Base-by-base conservation (phyloP, 2,329 filamentous ascomycete genomes). In the Hypoxylon sp. region DNA sequence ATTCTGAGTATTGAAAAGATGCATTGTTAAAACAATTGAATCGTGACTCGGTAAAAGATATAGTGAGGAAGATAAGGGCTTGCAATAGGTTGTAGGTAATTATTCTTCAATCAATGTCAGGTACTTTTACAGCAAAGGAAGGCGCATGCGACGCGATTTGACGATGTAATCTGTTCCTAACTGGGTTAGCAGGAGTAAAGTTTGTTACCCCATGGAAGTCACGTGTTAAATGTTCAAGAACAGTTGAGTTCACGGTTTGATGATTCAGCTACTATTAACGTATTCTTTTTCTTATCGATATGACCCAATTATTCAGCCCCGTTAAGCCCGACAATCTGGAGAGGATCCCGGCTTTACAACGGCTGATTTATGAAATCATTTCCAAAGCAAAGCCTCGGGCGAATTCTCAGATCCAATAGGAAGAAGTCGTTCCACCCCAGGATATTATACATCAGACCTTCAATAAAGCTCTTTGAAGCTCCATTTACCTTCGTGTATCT, bases 311-410 rank as follows among this genome's bases (percentile, higher is more conserved):
- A 30, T 15, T 17, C 23, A 12, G 26, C 5, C 25, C 34, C 41
- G 20, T 35, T 26, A 30, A 11, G 36, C 43, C 31, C 17, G 12
- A n/a, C n/a, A 38, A 42, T 36, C 19, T 46, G 30, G 37, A 42
- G 43, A 43, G 17, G 21, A 9, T 25, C 21, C 11, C 51, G 51
- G 55, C 37, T 51, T 51, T 57, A 45, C 45, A 43, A 51, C 41
- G 36, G 54, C 32, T 56, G 40, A 52, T 32, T 43, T 37, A 43
- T 42, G 36, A 46, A 42, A 47, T 49, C 46, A 26, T 36, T 29
- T 35, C 32, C 16, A 43, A n/a, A 35, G 15, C 26, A 49, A 13
- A 36, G 31, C 51, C 42, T 49, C 30, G 47, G 40, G 45, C 38
- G 38, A 36, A 21, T 15, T 9, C 15, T 29, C 12, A 19, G 20